phyloP scores from a whole-genome alignment of 345 rosid genomes.

The Eucalyptus sp. region DNA sequence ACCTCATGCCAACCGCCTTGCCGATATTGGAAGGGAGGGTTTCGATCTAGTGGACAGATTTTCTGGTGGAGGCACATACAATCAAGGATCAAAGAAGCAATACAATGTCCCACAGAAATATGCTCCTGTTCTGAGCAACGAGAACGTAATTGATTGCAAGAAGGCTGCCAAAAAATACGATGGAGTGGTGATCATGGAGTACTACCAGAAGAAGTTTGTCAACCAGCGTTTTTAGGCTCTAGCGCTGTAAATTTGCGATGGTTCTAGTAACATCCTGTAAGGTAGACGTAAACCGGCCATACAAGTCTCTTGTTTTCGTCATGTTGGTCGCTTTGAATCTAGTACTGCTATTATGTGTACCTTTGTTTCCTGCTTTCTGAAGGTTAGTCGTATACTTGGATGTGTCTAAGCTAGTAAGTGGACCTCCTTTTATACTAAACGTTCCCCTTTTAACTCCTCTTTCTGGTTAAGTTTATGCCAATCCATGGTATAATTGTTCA shows the following conservation, averaged over 20 bases:
- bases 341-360: neutral
- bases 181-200: neutral
- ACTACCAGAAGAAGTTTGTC: neutral
- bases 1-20: neutral
- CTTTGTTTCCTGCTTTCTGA: neutral
- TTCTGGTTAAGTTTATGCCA: neutral
- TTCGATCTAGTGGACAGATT: neutral
- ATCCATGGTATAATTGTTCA: neutral
- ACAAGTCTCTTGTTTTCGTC: neutral
- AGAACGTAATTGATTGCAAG: neutral
- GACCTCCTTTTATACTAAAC: neutral
- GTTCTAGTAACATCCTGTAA: neutral
- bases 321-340: neutral
- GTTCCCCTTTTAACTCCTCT: neutral
- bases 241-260: neutral
- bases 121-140: neutral
- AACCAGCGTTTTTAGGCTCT: neutral
- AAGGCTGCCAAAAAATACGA: neutral
- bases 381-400: neutral
- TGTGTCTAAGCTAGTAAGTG: neutral
- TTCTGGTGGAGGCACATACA: neutral
- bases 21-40: neutral
- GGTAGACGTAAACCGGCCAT: neutral
- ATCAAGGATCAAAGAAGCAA: neutral
- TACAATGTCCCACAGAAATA: neutral